Conservation (phyloP, 1,139 yeast species). For the Saccharomyces uvarum region DNA sequence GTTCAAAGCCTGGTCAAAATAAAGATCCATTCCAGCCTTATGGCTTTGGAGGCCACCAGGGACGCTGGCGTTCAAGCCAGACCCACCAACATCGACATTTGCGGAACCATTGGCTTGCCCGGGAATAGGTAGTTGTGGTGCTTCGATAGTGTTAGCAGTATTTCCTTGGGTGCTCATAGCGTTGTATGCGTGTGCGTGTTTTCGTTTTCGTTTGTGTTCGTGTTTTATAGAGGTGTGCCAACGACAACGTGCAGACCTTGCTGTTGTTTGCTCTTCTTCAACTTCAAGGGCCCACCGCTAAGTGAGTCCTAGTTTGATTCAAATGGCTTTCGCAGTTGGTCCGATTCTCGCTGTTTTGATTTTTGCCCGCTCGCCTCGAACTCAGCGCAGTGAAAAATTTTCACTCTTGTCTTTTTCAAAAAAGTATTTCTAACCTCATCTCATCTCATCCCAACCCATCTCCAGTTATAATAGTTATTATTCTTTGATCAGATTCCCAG, state of each 20-base stretch:
- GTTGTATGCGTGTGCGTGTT: not conserved
- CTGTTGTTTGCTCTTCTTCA: not conserved
- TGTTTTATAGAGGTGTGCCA: not conserved
- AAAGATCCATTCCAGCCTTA: conserved; percentile 43
- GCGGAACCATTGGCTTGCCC: conserved; percentile 31
- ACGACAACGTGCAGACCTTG: not conserved
- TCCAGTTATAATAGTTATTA: not conserved
- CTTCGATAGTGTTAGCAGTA: conserved; percentile 37
- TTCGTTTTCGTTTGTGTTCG: not conserved
- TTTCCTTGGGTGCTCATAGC: conserved; percentile 3
- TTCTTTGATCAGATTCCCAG: not conserved
- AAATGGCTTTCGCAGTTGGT: not conserved
- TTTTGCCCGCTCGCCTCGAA: conserved; percentile 3
- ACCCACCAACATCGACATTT: conserved; percentile 7
- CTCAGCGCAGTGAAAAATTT: conserved; percentile 8
- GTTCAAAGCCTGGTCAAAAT: conserved; percentile 56
- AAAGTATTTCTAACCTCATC: conserved; percentile 12
- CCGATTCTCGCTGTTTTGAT: conserved; percentile 1
- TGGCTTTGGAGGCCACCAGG: conserved; percentile 35
- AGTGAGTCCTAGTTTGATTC: not conserved
- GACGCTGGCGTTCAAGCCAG: conserved; percentile 17
- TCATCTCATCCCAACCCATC: conserved; percentile 15
- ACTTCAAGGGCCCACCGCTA: not conserved
- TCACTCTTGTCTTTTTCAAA: conserved; percentile 7
- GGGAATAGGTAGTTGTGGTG: conserved; percentile 54